phyloP scores from a whole-genome alignment of 257 asterid species.

The Solanum commersonii region DNA sequence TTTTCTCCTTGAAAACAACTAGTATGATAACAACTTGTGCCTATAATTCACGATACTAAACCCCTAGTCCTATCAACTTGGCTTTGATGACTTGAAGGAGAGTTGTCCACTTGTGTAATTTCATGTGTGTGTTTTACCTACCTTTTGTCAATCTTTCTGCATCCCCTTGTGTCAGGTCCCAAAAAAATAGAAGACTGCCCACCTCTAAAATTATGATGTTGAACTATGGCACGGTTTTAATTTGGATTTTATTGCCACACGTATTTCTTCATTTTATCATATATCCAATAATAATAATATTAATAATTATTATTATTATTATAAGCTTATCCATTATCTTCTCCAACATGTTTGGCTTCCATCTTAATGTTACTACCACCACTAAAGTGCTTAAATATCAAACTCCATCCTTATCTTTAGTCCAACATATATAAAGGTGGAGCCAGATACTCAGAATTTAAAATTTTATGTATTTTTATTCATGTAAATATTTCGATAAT shows the following conservation, averaged over 20 bases:
- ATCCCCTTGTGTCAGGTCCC: conserved; percentile 15
- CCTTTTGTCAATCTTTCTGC: conserved; percentile 26
- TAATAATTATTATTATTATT: not conserved
- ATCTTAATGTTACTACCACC: not conserved
- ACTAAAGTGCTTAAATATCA: not conserved
- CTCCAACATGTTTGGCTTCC: not conserved
- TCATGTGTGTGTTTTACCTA: conserved; percentile 41
- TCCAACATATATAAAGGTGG: not conserved
- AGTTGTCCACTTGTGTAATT: conserved; percentile 34
- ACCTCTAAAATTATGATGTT: conserved; percentile 24
- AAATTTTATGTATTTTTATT: not conserved
- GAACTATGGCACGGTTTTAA: conserved; percentile 15
- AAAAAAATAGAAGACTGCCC: conserved; percentile 21
- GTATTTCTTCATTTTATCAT: not conserved
- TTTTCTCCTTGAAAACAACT: not conserved
- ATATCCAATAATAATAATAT: not conserved
- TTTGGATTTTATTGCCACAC: conserved; percentile 20
- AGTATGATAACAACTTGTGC: conserved; percentile 14
- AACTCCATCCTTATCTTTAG: not conserved
- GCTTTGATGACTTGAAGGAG: conserved; percentile 18
- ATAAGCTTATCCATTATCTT: conserved; percentile 7
- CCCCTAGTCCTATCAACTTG: conserved; percentile 29
- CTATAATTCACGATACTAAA: conserved; percentile 26
- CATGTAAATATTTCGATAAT: not conserved
- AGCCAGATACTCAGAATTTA: not conserved